Evolutionary conservation across 306 rosid species (phyloP), one percentile per base, ranked within the genome.

Genomic region (Crotalaria pallida): DNA sequence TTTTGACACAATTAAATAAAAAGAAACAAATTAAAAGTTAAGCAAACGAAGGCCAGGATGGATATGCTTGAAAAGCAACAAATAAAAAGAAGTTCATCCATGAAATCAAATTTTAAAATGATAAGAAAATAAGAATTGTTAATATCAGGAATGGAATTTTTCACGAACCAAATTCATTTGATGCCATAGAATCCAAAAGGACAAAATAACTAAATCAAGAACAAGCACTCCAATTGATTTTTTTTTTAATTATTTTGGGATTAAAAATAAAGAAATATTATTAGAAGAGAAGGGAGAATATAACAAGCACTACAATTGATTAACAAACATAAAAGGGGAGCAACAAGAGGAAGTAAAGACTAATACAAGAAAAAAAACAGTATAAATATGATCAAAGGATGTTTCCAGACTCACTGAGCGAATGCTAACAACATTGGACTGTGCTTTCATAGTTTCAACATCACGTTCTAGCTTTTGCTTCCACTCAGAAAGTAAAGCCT

Each of bases 391-490:
- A 69, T 31, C 40, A 74, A 22, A 27, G 60, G 34, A 59, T 48
- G 73, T 45, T 50, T 47, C 72, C 49, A 58, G 49, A 83, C 99
- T 88, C 84, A 94, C 99, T 7, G 80, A 9, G 69, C 85, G 82
- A 57, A 94, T 77, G 81, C 86, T 85, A 64, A 72, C 81, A 70
- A 88, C 73, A 69, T 94, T 94, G 44, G 99, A 84, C 76, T 85
- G 84, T 53, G 92, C 93, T 86, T 88, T 94, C 86, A 91, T 72
- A 38, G 96, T 94, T 84, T 87, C 99, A 74, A 81, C 69, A 15
- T 94, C 99, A 5, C 89, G 86, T 45, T 94, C 99, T 84, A 94
- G 71, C 71, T 84, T 90, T 80, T 84, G 91, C 85, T 91, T 91
- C 99, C 95, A 94, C 73, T 84, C 89, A 12, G 84, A 84, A 79